Evolutionary conservation across 2,329 filamentous ascomycete species (phyloP), one percentile per base, ranked within the genome.

Genomic region (Zalaria obscura): DNA sequence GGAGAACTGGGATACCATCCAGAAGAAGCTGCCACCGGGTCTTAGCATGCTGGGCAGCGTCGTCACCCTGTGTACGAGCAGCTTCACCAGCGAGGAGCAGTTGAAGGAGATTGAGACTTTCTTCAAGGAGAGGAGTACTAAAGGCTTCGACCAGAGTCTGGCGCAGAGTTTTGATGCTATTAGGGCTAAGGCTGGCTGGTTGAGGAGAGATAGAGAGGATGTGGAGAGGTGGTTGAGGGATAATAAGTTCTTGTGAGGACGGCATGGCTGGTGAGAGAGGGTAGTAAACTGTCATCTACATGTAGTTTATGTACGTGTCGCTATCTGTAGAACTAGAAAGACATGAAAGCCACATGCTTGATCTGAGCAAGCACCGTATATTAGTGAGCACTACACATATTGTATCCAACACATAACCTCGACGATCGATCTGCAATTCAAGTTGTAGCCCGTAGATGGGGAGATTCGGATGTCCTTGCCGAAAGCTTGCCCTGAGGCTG

Each of bases 91-190:
- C 46, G 67, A 77, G 47, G 76, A 82, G 52, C 86, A 94, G 63
- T 68, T 89, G 44, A 72, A 77, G 47, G 73, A 79, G 46, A 78
- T 95, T 25, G 72, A 89, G 60, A 67, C 69, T 4, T 96, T 95
- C 73, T 96, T 95, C 58, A 70, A 69, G 29, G 68, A 73, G 48
- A 86, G 84, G 68, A 85, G 83, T 58, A 93, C 81, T 46, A 93
- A 83, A 68, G 78, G 86, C 35, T 96, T 86, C 55, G 85, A 93
- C 56, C 80, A 88, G 58, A 79, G 83, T 38, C 68, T 96, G 44
- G 85, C 86, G n/a, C 89, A 96, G 69, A 89, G 82, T 59, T 72
- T 82, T 51, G 89, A 96, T 60, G 72, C 79, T 3, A 81, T 95
- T 54, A 75, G 76, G 46, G 87, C 87, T 42, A 96, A 94, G 75